Percentiles rank a stretch among this genome's conserved stretches.
phyloP scores from a whole-genome alignment of 2,329 filamentous ascomycete genomes.

The Pseudogymnoascus sp. region DNA sequence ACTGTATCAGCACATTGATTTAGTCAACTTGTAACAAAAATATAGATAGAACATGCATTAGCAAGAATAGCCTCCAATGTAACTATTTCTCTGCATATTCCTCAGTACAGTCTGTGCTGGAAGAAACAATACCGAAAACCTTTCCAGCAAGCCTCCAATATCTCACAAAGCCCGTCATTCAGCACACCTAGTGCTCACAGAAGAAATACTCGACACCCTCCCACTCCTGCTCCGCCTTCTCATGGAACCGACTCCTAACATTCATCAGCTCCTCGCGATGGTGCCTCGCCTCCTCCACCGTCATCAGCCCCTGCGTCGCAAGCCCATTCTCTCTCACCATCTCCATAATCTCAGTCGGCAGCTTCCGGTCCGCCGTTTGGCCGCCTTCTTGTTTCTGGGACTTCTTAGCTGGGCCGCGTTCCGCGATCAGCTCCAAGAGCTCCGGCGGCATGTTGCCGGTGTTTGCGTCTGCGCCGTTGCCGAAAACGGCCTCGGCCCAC shows the following conservation, averaged over 20 bases:
- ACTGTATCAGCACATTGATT: neutral
- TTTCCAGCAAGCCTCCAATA: slow-evolving; percentile 1
- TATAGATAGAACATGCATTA: neutral
- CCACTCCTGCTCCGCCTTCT: neutral
- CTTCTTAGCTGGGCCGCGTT: slow-evolving; percentile 18
- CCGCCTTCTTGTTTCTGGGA: neutral
- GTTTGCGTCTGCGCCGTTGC: slow-evolving; percentile 17
- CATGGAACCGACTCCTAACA: slow-evolving; percentile 1
- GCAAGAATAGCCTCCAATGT: neutral
- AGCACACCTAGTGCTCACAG: neutral
- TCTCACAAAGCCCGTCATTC: neutral
- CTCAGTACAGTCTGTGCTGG: neutral
- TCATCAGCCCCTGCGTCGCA: neutral
- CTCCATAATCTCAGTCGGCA: slow-evolving; percentile 13
- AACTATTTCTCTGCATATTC: neutral
- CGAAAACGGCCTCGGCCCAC: slow-evolving; percentile 31
- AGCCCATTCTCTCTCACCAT: slow-evolving; percentile 1
- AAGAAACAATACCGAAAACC: neutral
- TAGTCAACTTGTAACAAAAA: neutral
- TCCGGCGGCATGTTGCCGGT: slow-evolving; percentile 26
- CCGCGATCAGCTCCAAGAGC: slow-evolving; percentile 25
- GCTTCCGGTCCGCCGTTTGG: slow-evolving; percentile 10
- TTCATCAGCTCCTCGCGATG: slow-evolving; percentile 9
- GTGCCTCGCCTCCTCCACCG: neutral
- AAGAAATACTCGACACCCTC: slow-evolving; percentile 1